A percentile compares a stretch with the other conserved stretches of the same genome.
Evolutionary conservation across 805 yeast genomes (phyloP).

Genomic region (Saturnispora sanitii): DNA sequence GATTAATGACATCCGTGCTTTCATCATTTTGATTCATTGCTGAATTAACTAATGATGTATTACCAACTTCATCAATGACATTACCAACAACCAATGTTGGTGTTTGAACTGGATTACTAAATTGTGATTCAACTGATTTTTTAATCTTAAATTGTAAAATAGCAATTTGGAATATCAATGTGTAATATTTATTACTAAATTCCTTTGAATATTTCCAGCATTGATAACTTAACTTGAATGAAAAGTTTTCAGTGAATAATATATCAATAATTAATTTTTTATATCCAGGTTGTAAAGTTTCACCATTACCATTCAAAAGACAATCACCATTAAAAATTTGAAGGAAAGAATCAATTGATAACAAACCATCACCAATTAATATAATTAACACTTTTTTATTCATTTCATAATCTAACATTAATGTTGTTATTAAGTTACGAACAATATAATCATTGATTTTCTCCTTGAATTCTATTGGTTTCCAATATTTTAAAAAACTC

Average conservation of each 20-base stretch:
- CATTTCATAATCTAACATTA: slow-evolving; percentile 27
- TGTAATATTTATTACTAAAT: slow-evolving; percentile 15
- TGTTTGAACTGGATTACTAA: not conserved
- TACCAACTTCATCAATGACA: slow-evolving; percentile 11
- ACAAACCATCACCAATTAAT: slow-evolving; percentile 30
- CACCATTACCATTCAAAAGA: slow-evolving; percentile 6
- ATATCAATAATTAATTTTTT: slow-evolving; percentile 20
- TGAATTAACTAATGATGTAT: not conserved
- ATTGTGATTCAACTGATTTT: not conserved
- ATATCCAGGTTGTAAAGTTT: slow-evolving; percentile 10
- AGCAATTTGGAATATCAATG: slow-evolving; percentile 9
- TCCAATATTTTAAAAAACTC: slow-evolving; percentile 31
- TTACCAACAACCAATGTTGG: slow-evolving; percentile 14
- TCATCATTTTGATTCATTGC: slow-evolving; percentile 7
- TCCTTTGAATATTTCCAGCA: slow-evolving; percentile 12
- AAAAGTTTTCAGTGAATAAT: slow-evolving; percentile 15
- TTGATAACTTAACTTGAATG: slow-evolving; percentile 13
- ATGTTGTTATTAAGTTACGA: slow-evolving; percentile 23
- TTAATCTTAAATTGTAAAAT: slow-evolving; percentile 9
- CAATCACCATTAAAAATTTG: slow-evolving; percentile 23
- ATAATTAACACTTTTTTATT: slow-evolving; percentile 30
- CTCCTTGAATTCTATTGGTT: slow-evolving; percentile 23
- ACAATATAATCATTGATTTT: slow-evolving; percentile 19
- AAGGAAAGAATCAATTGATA: slow-evolving; percentile 26
- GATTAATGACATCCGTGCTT: slow-evolving; percentile 18